Percentiles rank a stretch among this genome's conserved stretches.
Conservation (phyloP, 192 early-diverging fungal genomes). For the Chytriomyces confervae region DNA sequence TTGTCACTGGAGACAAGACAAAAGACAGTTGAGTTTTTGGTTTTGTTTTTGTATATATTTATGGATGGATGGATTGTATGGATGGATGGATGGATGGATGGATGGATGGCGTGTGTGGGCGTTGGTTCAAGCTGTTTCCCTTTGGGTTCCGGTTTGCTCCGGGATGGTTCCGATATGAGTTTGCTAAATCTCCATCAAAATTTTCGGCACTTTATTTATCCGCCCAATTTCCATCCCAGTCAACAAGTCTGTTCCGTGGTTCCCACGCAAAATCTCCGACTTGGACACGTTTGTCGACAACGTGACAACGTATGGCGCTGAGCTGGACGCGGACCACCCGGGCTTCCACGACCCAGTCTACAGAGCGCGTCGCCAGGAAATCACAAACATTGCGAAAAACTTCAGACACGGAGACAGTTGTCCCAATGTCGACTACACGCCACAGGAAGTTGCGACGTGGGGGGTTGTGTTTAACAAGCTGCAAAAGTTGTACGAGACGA, state of each 20-base stretch:
- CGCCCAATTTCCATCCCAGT: conserved; percentile 25
- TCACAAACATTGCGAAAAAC: conserved; percentile 82
- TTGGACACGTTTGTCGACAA: conserved; percentile 91
- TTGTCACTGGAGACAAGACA: conserved; percentile 60
- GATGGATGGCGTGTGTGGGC: too few species aligned
- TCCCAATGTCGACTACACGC: conserved; percentile 82
- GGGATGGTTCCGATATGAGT: too few species aligned
- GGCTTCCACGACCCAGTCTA: conserved; percentile 88
- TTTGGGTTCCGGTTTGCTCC: too few species aligned
- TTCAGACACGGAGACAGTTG: conserved; percentile 78
- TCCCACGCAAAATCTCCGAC: conserved; percentile 90
- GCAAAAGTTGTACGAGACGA: conserved; percentile 73
- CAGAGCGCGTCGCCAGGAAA: conserved; percentile 80
- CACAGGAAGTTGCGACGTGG: conserved; percentile 85
- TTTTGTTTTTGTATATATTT: too few species aligned
- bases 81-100: too few species aligned
- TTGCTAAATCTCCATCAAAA: too few species aligned
- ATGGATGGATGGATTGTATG: too few species aligned
- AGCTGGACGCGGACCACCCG: conserved; percentile 80
- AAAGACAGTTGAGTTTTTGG: not conserved
- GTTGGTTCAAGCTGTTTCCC: too few species aligned
- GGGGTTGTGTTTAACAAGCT: conserved; percentile 73
- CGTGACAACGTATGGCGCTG: conserved; percentile 89
- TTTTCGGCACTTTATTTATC: too few species aligned
- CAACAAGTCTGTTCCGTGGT: conserved; percentile 75